Percentiles rank a stretch among this genome's conserved stretches.
These are phyloP conservation scores for Aspergillus sp. DNA, from an alignment of 2,329 filamentous ascomycete species.

Conservation along the genomic window DNA sequence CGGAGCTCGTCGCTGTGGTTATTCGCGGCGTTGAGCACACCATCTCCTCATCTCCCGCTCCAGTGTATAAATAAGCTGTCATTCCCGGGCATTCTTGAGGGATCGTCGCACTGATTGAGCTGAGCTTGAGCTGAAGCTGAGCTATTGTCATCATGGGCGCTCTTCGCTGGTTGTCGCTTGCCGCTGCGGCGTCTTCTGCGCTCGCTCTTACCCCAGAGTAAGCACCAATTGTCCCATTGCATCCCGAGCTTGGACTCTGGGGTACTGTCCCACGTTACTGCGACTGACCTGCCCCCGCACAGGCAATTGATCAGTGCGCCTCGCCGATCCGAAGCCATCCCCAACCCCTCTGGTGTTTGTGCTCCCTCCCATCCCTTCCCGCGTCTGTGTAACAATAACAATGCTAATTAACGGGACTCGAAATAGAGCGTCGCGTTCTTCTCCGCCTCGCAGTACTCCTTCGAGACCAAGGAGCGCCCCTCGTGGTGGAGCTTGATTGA, in stretches of 20 bases:
- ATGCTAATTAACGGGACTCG: slow-evolving; percentile 2
- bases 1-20: not conserved
- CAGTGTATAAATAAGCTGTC: not conserved
- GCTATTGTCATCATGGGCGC: slow-evolving; percentile 26
- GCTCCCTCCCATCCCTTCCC: too few relatives aligned
- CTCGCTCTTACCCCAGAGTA: slow-evolving; percentile 37
- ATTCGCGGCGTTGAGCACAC: not conserved
- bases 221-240: slow-evolving; percentile 11
- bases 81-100: not conserved
- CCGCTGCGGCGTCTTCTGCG: slow-evolving; percentile 28
- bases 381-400: not conserved
- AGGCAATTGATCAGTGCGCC: slow-evolving; percentile 45
- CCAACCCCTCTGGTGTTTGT: slow-evolving; percentile 47
- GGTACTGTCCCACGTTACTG: not conserved
- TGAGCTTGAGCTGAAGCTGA: not conserved
- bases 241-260: too few relatives aligned
- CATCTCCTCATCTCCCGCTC: not conserved
- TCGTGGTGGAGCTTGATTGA: slow-evolving; percentile 71
- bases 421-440: slow-evolving; percentile 51
- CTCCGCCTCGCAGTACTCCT: slow-evolving; percentile 75
- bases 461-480: slow-evolving; percentile 70
- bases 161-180: slow-evolving; percentile 31
- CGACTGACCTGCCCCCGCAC: not conserved
- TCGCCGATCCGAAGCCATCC: slow-evolving; percentile 40
- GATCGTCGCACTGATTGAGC: not conserved